A percentile compares a stretch with the other conserved stretches of the same genome.
phyloP scores from a whole-genome alignment of 73 alveolate genomes.

The Paramecium pentaurelia region DNA sequence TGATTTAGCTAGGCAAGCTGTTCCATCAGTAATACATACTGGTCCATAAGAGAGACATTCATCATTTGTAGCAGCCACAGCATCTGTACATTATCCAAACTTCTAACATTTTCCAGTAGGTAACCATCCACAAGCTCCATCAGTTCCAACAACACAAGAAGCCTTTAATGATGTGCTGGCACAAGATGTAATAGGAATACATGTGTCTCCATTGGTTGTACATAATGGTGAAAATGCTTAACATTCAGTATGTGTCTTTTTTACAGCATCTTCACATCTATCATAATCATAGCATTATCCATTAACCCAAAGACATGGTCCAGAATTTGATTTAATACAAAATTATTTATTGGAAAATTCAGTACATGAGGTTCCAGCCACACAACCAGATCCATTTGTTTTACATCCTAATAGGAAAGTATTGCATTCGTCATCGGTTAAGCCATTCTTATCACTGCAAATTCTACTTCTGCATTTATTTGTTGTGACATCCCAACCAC shows the following conservation, averaged over 20 bases:
- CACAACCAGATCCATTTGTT: neutral
- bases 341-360: neutral
- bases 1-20: neutral
- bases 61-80: neutral
- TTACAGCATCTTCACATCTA: neutral
- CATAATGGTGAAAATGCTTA: neutral
- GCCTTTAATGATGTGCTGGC: neutral
- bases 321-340: neutral
- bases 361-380: neutral
- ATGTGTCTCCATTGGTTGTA: conserved; percentile 1
- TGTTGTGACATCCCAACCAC: neutral
- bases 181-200: conserved; percentile 4
- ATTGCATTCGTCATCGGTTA: neutral
- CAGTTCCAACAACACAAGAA: neutral
- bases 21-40: neutral
- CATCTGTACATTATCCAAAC: neutral
- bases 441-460: neutral
- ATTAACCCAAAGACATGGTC: neutral
- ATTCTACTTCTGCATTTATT: neutral
- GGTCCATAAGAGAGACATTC: neutral
- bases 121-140: conserved; percentile 9
- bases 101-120: neutral
- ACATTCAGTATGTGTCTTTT: neutral
- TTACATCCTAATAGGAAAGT: neutral
- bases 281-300: neutral